A percentile compares a stretch with the other conserved stretches of the same genome.
Evolutionary conservation across 768 basidiomycete genomes (phyloP).

Genomic region (Chiua virens): DNA sequence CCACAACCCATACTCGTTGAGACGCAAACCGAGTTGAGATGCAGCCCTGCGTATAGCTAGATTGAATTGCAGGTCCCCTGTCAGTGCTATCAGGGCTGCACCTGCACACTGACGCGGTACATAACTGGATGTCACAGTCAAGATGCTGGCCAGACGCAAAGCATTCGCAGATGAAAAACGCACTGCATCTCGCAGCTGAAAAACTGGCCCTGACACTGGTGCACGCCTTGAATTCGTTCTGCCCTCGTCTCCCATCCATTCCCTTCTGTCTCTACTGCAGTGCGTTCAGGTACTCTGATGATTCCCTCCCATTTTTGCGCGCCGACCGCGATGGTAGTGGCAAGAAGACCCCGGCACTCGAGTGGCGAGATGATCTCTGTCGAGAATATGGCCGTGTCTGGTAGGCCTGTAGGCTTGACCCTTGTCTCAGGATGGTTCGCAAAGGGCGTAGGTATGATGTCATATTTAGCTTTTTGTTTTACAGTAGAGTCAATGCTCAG

Average conservation of each 20-base stretch:
- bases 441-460: slow-evolving; percentile 17
- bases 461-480: slow-evolving; percentile 5
- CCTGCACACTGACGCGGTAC: slow-evolving; percentile 35
- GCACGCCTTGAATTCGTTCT: slow-evolving; percentile 26
- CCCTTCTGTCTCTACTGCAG: slow-evolving; percentile 4
- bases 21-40: slow-evolving; percentile 41
- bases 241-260: slow-evolving; percentile 30
- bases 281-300: slow-evolving; percentile 43
- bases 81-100: slow-evolving; percentile 52
- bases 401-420: slow-evolving; percentile 2
- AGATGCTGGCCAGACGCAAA: background rate
- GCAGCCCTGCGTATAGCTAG: slow-evolving; percentile 45
- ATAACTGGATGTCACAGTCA: slow-evolving; percentile 9
- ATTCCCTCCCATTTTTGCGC: slow-evolving; percentile 52
- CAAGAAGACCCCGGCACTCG: slow-evolving; percentile 45
- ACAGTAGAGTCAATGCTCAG: slow-evolving; percentile 16
- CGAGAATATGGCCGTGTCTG: slow-evolving; percentile 29
- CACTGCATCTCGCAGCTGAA: slow-evolving; percentile 36
- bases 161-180: slow-evolving; percentile 3
- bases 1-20: slow-evolving; percentile 70
- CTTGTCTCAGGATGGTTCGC: slow-evolving; percentile 9
- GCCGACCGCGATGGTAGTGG: slow-evolving; percentile 33
- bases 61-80: slow-evolving; percentile 55
- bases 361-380: slow-evolving; percentile 44
- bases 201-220: slow-evolving; percentile 36